phyloP scores from a whole-genome alignment of 495 filamentous ascomycete genomes.

The Aspergillus indologenus region DNA sequence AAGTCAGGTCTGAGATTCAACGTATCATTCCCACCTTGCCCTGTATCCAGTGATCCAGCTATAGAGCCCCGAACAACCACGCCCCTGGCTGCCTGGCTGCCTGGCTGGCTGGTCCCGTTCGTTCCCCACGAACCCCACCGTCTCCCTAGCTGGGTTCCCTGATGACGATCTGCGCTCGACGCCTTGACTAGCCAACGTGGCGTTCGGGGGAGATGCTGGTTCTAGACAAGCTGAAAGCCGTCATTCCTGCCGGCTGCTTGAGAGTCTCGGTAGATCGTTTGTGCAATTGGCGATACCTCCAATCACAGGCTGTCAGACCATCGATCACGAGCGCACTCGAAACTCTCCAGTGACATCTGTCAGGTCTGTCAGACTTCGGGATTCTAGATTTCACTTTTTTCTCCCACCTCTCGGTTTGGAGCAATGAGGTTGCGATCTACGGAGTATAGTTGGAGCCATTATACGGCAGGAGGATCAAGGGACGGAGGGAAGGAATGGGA shows the following conservation, averaged over 20 bases:
- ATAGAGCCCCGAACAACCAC: not conserved
- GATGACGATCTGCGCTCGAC: conserved; percentile 26
- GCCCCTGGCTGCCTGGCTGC: conserved; percentile 28
- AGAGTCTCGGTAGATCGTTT: not conserved
- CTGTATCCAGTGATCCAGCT: not conserved
- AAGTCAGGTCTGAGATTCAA: not conserved
- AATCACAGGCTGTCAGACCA: not conserved
- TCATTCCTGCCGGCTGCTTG: conserved; percentile 2
- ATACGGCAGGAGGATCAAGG: not conserved
- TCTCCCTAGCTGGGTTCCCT: conserved; percentile 12
- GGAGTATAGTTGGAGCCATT: not conserved
- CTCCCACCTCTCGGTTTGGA: not conserved
- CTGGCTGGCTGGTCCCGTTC: conserved; percentile 13
- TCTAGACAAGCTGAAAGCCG: conserved; percentile 5
- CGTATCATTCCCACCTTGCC: not conserved
- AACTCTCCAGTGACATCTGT: conserved; percentile 1
- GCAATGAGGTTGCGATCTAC: not conserved
- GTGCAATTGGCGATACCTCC: not conserved
- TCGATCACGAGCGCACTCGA: not conserved
- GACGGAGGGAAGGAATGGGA: not conserved
- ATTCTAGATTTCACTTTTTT: not conserved
- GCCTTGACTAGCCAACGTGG: conserved; percentile 18
- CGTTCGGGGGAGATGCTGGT: conserved; percentile 9
- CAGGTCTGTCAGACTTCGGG: not conserved
- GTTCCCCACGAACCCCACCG: conserved; percentile 20